A percentile compares a stretch with the other conserved stretches of the same genome.
These are phyloP conservation scores for Globisporangium spinosum DNA, from an alignment of 352 stramenopile genomes.

Conservation along the genomic window DNA sequence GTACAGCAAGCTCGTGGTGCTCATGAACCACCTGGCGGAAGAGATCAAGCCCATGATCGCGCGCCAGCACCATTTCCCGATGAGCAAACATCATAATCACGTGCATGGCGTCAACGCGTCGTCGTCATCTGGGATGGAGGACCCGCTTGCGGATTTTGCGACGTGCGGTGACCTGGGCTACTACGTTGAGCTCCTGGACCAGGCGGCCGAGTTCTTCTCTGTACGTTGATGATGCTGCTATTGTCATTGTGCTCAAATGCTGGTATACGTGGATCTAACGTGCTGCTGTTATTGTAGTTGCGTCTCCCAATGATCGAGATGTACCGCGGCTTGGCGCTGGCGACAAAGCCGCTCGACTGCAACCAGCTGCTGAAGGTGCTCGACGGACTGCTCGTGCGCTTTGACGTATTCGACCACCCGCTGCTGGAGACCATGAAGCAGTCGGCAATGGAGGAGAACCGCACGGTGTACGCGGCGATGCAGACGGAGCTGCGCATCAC, in stretches of 20 bases:
- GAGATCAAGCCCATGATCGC: slow-evolving; percentile 47
- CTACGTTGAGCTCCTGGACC: slow-evolving; percentile 68
- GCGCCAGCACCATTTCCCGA: slow-evolving; percentile 26
- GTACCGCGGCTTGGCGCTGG: slow-evolving; percentile 58
- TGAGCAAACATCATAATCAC: slow-evolving; percentile 8
- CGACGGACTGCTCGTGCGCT: slow-evolving; percentile 48
- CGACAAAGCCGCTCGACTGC: slow-evolving; percentile 52
- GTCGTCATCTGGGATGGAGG: not conserved
- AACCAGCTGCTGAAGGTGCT: slow-evolving; percentile 39
- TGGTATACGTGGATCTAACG: not conserved
- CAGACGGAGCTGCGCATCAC: slow-evolving; percentile 62
- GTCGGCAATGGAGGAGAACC: slow-evolving; percentile 69
- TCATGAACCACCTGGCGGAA: slow-evolving; percentile 55
- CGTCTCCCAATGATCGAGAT: slow-evolving; percentile 68
- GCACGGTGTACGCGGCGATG: slow-evolving; percentile 58
- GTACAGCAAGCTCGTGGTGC: slow-evolving; percentile 55
- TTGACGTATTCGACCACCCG: slow-evolving; percentile 65
- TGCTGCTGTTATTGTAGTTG: slow-evolving; percentile 30
- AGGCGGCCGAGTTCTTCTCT: slow-evolving; percentile 75
- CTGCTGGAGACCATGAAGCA: slow-evolving; percentile 65
- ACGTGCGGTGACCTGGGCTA: slow-evolving; percentile 66
- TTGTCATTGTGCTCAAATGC: not conserved
- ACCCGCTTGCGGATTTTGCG: slow-evolving; percentile 29
- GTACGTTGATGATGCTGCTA: slow-evolving; percentile 26
- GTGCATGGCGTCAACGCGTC: not conserved